Conservation (phyloP, 176 grass and related monocot species). For the Hsuehochloa calcarea region DNA sequence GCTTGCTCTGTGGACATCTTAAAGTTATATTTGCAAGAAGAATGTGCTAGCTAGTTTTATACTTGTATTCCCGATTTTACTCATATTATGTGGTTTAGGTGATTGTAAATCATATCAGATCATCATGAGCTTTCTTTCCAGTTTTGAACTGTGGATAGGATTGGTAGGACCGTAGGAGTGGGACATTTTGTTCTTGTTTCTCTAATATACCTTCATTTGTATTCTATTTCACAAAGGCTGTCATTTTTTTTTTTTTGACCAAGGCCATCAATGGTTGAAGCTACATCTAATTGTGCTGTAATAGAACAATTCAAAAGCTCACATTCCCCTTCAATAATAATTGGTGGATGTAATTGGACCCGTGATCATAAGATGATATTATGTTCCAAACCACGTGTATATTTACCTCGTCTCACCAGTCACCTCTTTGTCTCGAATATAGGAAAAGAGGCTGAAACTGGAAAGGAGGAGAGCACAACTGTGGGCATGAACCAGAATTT, state of each 20-base stretch:
- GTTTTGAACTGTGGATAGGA: neutral
- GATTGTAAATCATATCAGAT: neutral
- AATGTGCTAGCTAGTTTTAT: slow-evolving; percentile 19
- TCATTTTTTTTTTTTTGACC: neutral
- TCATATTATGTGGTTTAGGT: neutral
- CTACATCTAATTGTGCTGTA: neutral
- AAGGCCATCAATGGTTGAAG: neutral
- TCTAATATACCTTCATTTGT: neutral
- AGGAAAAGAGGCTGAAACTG: slow-evolving; percentile 20
- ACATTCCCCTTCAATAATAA: neutral
- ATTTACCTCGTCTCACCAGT: neutral
- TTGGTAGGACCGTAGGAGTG: neutral
- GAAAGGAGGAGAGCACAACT: slow-evolving; percentile 39
- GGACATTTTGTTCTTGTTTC: neutral
- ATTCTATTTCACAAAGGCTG: neutral
- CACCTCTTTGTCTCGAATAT: slow-evolving; percentile 14
- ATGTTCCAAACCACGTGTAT: neutral
- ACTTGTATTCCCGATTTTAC: neutral
- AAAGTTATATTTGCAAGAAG: neutral
- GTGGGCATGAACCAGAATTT: slow-evolving; percentile 35
- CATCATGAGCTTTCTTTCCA: neutral
- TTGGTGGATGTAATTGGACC: slow-evolving; percentile 3
- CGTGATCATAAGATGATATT: neutral
- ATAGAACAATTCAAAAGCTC: neutral
- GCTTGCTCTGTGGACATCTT: neutral